phyloP scores from a whole-genome alignment of 805 yeast species.

The Pachysolen tannophilus region DNA sequence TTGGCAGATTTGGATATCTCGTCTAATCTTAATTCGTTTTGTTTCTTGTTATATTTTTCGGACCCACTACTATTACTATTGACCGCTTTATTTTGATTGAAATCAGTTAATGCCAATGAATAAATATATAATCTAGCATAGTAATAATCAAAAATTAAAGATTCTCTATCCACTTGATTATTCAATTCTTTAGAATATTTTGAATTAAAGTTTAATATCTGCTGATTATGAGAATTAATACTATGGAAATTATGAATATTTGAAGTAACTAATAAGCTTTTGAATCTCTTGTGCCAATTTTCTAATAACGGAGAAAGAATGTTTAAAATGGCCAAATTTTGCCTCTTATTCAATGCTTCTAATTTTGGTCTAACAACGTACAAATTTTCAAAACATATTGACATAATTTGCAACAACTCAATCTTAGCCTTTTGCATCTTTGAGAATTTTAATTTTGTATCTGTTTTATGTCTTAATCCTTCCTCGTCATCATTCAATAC shows the following conservation, averaged over 20 bases:
- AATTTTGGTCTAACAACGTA: constrained; percentile 58
- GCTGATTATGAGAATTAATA: constrained; percentile 12
- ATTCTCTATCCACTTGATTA: constrained; percentile 51
- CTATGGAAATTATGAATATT: constrained; percentile 29
- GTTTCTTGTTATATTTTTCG: constrained; percentile 15
- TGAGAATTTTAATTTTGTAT: constrained; percentile 43
- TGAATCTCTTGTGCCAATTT: constrained; percentile 67
- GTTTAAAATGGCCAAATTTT: constrained; percentile 62
- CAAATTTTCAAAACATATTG: constrained; percentile 76
- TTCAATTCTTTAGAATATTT: constrained; percentile 31
- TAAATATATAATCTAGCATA: constrained; percentile 79
- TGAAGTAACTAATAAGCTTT: constrained; percentile 43
- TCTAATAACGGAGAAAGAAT: constrained; percentile 71
- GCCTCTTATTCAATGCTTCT: constrained; percentile 45
- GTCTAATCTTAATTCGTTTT: constrained; percentile 42
- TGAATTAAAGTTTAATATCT: constrained; percentile 22
- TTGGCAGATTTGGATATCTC: constrained; percentile 67
- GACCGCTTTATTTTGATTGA: constrained; percentile 21
- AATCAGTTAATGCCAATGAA: constrained; percentile 67
- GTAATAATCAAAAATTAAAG: constrained; percentile 73
- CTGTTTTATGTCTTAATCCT: constrained; percentile 18
- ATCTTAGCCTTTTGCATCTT: constrained; percentile 65
- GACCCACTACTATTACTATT: constrained; percentile 12
- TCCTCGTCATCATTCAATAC: constrained; percentile 23
- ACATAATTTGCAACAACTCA: constrained; percentile 69